A percentile compares a stretch with the other conserved stretches of the same genome.
These are phyloP conservation scores for Lasiodiplodia theobromae DNA, from an alignment of 2,329 filamentous ascomycete genomes.

Conservation along the genomic window DNA sequence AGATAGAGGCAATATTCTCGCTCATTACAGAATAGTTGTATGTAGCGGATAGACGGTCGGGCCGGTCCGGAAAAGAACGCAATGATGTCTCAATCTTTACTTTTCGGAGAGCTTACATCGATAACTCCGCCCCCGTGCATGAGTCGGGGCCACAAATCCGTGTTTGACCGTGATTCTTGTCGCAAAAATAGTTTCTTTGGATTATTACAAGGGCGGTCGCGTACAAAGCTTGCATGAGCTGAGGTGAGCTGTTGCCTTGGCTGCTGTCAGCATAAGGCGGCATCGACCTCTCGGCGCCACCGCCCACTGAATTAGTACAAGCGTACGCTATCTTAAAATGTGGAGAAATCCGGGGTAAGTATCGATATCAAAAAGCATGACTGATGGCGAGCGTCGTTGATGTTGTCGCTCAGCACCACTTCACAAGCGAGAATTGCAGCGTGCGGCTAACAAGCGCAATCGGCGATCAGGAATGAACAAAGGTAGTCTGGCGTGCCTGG, in stretches of 20 bases:
- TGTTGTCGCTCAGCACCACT: not conserved
- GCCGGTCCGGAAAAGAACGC: too few species aligned
- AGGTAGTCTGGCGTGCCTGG: not conserved
- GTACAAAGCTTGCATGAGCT: not conserved
- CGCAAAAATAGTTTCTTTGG: not conserved
- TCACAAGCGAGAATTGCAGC: not conserved
- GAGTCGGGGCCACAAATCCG: not conserved
- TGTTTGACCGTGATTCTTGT: constrained; percentile 1
- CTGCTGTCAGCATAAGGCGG: constrained; percentile 13
- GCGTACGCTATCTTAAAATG: constrained; percentile 25
- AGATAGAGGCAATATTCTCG: too few species aligned
- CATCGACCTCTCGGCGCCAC: constrained; percentile 22
- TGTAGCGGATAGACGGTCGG: too few species aligned
- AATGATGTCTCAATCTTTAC: not conserved
- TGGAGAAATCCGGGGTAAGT: constrained; percentile 28
- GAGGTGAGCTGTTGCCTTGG: constrained; percentile 3
- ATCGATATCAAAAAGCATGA: constrained; percentile 20
- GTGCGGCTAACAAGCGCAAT: constrained; percentile 9
- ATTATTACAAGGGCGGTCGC: not conserved
- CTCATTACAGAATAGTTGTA: too few species aligned
- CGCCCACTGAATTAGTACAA: constrained; percentile 23
- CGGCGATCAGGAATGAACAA: constrained; percentile 2
- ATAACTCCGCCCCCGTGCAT: not conserved
- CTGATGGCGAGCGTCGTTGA: not conserved
- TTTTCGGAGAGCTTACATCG: not conserved